phyloP scores from a whole-genome alignment of 306 rosid genomes.

The Lithocarpus polystachyus region DNA sequence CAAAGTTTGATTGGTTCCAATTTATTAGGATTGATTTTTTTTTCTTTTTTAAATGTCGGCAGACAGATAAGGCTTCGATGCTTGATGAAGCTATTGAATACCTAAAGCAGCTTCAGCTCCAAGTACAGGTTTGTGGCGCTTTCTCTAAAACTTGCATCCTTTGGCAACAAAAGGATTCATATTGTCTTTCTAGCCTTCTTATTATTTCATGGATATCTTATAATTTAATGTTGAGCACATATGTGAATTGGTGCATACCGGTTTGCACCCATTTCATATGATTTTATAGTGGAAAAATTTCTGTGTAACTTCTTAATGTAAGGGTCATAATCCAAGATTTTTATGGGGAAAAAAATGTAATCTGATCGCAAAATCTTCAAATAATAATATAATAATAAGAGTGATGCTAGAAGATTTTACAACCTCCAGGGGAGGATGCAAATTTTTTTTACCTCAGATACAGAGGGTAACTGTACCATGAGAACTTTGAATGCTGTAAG shows the following conservation, averaged over 20 bases:
- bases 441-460: too few relatives aligned
- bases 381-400: too few relatives aligned
- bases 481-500: too few relatives aligned
- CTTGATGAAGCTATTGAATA: slow-evolving; percentile 97
- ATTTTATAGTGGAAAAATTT: neutral
- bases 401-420: too few relatives aligned
- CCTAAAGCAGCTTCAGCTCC: slow-evolving; percentile 98
- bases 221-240: neutral
- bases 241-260: neutral
- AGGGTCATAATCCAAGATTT: neutral
- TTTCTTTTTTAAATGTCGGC: slow-evolving; percentile 23
- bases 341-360: neutral
- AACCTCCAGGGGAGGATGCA: too few relatives aligned
- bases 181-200: neutral
- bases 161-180: slow-evolving; percentile 1
- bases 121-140: slow-evolving; percentile 70
- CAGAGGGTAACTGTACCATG: too few relatives aligned
- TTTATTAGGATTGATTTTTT: slow-evolving; percentile 1
- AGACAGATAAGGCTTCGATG: slow-evolving; percentile 98
- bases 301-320: neutral
- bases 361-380: neutral
- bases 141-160: neutral
- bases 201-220: neutral
- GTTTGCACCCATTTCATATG: neutral
- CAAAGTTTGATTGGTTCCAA: neutral